phyloP scores from a whole-genome alignment of 192 early-diverging fungal genomes.

The Backusella morwellensis region DNA sequence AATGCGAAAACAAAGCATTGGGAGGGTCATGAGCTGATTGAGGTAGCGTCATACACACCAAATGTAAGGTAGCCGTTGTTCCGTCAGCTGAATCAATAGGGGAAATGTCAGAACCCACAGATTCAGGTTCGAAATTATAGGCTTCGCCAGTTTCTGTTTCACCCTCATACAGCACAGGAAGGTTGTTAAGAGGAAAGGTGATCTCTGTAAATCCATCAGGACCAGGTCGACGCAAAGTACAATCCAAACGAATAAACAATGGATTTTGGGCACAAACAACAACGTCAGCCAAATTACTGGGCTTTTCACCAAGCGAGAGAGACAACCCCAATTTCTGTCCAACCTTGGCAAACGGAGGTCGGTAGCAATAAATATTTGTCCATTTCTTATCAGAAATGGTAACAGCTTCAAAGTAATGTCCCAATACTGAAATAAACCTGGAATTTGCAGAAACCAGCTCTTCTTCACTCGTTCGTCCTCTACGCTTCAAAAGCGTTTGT shows the following conservation, averaged over 20 bases:
- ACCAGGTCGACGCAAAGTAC: slow-evolving; percentile 55
- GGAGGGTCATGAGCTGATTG: slow-evolving; percentile 30
- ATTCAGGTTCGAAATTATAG: slow-evolving; percentile 57
- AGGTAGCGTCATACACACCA: slow-evolving; percentile 67
- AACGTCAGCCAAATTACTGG: slow-evolving; percentile 39
- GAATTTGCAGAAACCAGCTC: slow-evolving; percentile 38
- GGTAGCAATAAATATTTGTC: slow-evolving; percentile 64
- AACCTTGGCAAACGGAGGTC: slow-evolving; percentile 43
- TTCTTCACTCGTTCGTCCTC: slow-evolving; percentile 34
- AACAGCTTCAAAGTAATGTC: slow-evolving; percentile 62
- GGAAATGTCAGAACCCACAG: slow-evolving; percentile 57
- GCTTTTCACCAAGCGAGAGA: slow-evolving; percentile 35
- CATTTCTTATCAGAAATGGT: slow-evolving; percentile 31
- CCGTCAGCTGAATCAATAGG: slow-evolving; percentile 69
- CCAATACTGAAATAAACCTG: slow-evolving; percentile 56
- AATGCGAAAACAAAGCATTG: slow-evolving; percentile 19
- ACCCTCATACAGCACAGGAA: slow-evolving; percentile 65
- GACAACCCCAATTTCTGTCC: slow-evolving; percentile 25
- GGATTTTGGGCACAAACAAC: slow-evolving; percentile 66
- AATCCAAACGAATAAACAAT: slow-evolving; percentile 68
- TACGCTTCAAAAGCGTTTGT: slow-evolving; percentile 40
- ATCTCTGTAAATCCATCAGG: slow-evolving; percentile 39
- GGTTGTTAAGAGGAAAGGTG: slow-evolving; percentile 49
- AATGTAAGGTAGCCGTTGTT: slow-evolving; percentile 62
- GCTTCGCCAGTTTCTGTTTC: slow-evolving; percentile 25